Conservation (phyloP, 2,329 filamentous ascomycete genomes). For the Penicillium carneum region DNA sequence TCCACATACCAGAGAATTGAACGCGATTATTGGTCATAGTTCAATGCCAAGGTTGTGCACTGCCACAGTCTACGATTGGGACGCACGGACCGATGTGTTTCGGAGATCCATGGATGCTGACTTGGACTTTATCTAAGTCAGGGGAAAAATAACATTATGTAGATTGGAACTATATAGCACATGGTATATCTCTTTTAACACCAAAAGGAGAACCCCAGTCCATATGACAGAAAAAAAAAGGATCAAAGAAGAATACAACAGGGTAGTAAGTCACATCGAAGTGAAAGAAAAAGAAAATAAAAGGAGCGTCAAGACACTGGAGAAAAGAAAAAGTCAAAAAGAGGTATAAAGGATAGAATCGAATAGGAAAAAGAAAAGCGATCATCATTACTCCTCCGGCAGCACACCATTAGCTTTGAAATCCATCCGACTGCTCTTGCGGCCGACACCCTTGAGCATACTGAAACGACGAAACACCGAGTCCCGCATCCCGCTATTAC, state of each 20-base stretch:
- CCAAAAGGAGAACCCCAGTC: constrained; percentile 26
- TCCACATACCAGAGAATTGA: fast-evolving
- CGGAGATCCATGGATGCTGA: background rate
- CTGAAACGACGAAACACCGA: constrained; percentile 81
- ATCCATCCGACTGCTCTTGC: constrained; percentile 68
- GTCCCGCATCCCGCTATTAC: constrained; percentile 55
- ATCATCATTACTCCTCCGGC: constrained; percentile 47
- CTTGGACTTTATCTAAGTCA: background rate
- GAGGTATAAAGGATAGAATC: constrained; percentile 12
- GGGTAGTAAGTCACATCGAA: constrained; percentile 32
- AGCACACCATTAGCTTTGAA: constrained; percentile 47
- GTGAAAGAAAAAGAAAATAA: constrained; percentile 16
- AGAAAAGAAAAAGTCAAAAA: constrained; percentile 9
- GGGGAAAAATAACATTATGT: constrained; percentile 10
- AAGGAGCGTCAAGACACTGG: constrained; percentile 11
- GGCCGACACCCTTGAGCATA: constrained; percentile 73
- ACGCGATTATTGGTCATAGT: background rate
- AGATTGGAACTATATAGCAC: constrained; percentile 21
- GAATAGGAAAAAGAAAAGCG: constrained; percentile 12
- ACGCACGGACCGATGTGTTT: constrained; percentile 13
- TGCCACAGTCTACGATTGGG: constrained; percentile 20
- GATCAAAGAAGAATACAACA: constrained; percentile 17
- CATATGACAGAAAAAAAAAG: constrained; percentile 23
- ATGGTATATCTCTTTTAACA: constrained; percentile 36
- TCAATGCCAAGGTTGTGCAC: constrained; percentile 21